Conservation (phyloP, 2,329 filamentous ascomycete species). For the Pseudocercospora fuligena region DNA sequence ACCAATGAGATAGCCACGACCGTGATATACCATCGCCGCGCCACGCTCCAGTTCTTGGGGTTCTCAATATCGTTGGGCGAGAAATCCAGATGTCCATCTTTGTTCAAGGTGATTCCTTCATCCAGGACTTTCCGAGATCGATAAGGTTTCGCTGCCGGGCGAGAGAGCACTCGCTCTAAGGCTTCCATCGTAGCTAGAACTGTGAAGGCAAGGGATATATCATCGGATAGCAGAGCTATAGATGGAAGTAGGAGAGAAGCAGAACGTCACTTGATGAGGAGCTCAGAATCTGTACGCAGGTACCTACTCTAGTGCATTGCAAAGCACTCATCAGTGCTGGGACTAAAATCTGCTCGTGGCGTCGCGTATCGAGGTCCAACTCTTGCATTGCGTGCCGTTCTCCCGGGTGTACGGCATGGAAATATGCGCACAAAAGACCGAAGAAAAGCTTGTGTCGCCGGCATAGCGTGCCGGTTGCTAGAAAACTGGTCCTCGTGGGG, state of each 20-base stretch:
- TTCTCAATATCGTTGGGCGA: conserved; percentile 56
- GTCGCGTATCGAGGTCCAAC: not conserved
- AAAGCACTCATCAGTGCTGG: not conserved
- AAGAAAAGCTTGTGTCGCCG: not conserved
- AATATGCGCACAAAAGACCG: not conserved
- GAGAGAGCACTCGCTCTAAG: conserved; percentile 55
- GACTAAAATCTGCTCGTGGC: not conserved
- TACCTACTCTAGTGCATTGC: not conserved
- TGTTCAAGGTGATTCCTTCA: conserved; percentile 52
- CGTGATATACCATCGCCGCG: conserved; percentile 48
- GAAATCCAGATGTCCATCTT: conserved; percentile 57
- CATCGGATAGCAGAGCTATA: too few relatives aligned
- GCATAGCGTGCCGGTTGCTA: not conserved
- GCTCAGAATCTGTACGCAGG: not conserved
- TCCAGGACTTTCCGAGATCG: conserved; percentile 48
- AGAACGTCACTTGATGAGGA: not conserved
- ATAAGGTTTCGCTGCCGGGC: conserved; percentile 59
- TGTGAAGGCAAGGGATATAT: too few relatives aligned
- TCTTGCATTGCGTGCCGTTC: not conserved
- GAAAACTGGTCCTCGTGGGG: conserved; percentile 1
- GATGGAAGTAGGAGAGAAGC: not conserved
- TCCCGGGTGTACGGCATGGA: conserved; percentile 1
- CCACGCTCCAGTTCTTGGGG: conserved; percentile 53
- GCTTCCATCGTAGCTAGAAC: conserved; percentile 25
- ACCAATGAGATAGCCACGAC: conserved; percentile 51